Evolutionary conservation across 257 asterid species (phyloP), one percentile per base, ranked within the genome.

Genomic region (Ilex asprella): DNA sequence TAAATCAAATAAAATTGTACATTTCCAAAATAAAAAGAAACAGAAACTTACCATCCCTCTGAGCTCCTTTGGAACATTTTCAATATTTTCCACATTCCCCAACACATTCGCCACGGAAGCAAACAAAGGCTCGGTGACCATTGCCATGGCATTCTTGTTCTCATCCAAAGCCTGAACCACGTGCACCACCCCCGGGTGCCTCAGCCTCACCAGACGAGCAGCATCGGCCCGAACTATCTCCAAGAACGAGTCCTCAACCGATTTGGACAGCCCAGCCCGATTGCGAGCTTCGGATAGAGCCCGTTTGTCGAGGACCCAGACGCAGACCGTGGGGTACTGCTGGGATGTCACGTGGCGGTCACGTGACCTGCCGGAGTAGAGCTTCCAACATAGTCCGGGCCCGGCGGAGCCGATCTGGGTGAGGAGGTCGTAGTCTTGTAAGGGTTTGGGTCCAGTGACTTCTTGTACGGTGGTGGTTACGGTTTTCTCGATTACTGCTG

Each of bases 161-260:
- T 93, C 97, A 73, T 93, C 99, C 59, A 93, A 76, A 29, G 92
- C 96, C 63, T 87, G 96, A 47, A 93, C 94, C 62, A 93, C 97
- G 72, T 89, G 99, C 35, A 93, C 97, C 50, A 93, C 97, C 31
- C 99, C 99, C 30, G 99, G 99, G 73, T 93, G 99, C 80, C 99
- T 82, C 82, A 93, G 78, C 83, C 99, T 75, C 31, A 93, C 97
- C 53, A 93, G 76, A 30, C 95, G 80, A n/a, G 88, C 60, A 15
- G 99, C 97, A 75, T 93, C 99, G 0, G 96, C 97, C 68, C 97
- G 80, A 71, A 93, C 65, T 52, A 92, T 72, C 30, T 93, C 97
- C 62, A 86, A 51, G 73, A 93, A 93, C 21, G 95, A 80, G 70
- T 92, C 99, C 67, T 93, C 99, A 0, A 94, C 91, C 4, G 99